A percentile compares a stretch with the other conserved stretches of the same genome.
These are phyloP conservation scores for Hypoxylon intermedium DNA, from an alignment of 495 filamentous ascomycete genomes.

Conservation along the genomic window DNA sequence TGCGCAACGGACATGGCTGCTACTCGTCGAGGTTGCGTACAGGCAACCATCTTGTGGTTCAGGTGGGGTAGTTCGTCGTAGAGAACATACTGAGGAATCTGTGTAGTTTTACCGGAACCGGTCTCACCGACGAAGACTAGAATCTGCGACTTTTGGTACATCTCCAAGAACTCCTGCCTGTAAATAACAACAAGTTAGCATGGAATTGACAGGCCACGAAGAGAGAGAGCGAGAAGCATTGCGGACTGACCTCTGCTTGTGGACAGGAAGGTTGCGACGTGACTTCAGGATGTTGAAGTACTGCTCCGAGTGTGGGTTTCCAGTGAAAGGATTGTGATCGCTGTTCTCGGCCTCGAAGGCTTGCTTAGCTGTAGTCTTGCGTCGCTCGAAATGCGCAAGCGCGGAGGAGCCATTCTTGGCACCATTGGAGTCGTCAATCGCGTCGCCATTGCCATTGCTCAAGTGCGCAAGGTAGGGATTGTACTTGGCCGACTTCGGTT, in stretches of 20 bases:
- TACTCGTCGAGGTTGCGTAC: conserved; percentile 97
- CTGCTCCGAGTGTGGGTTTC: conserved; percentile 72
- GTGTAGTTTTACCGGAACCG: conserved; percentile 98
- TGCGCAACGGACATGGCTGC: conserved; percentile 99
- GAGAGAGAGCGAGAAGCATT: neutral
- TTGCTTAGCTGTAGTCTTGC: conserved; percentile 79
- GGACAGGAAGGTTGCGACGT: conserved; percentile 85
- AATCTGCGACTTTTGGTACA: conserved; percentile 92
- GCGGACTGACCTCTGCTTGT: conserved; percentile 75
- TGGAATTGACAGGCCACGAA: neutral
- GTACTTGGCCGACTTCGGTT: conserved; percentile 47
- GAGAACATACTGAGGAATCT: conserved; percentile 97
- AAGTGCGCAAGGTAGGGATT: conserved; percentile 95
- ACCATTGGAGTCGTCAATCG: conserved; percentile 41
- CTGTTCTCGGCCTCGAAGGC: conserved; percentile 79
- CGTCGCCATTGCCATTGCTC: conserved; percentile 64
- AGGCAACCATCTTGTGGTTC: conserved; percentile 86
- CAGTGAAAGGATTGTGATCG: conserved; percentile 84
- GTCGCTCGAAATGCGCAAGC: conserved; percentile 73
- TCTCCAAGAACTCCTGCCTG: conserved; percentile 89
- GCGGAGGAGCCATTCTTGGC: conserved; percentile 56
- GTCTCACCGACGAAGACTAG: conserved; percentile 99
- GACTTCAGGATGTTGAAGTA: conserved; percentile 89
- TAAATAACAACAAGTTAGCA: conserved; percentile 10
- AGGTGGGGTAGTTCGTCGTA: conserved; percentile 94